Conservation (phyloP, 2,329 filamentous ascomycete genomes). For the Trichoderma brevicompactum region DNA sequence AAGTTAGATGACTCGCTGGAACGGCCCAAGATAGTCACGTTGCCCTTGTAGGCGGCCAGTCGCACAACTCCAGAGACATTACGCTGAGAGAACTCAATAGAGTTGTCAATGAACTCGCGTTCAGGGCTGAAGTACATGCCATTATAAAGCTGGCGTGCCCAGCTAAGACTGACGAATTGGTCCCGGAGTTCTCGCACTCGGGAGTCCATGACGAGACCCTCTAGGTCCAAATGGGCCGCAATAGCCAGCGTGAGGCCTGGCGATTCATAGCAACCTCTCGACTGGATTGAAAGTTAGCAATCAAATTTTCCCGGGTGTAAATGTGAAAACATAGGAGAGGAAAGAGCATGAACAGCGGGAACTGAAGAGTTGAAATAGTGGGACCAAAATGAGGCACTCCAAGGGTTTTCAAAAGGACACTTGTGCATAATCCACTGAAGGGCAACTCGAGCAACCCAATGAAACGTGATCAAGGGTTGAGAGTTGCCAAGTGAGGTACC, state of each 20-base stretch:
- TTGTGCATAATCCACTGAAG: too few relatives aligned
- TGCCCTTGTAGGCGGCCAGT: constrained; percentile 51
- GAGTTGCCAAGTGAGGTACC: too few relatives aligned
- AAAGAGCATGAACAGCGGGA: too few relatives aligned
- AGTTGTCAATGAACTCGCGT: constrained; percentile 61
- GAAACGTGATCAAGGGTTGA: too few relatives aligned
- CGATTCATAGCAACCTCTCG: constrained; percentile 30
- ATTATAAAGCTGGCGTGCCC: too few relatives aligned
- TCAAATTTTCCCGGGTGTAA: too few relatives aligned
- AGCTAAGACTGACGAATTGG: constrained; percentile 36
- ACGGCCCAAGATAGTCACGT: constrained; percentile 52
- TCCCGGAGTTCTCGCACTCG: constrained; percentile 59
- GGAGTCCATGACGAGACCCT: constrained; percentile 61
- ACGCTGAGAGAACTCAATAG: constrained; percentile 32
- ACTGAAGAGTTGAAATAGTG: too few relatives aligned
- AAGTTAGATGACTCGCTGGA: constrained; percentile 53
- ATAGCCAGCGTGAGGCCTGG: constrained; percentile 35
- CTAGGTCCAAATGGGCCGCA: constrained; percentile 51
- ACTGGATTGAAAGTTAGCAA: background rate
- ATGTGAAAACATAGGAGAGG: too few relatives aligned
- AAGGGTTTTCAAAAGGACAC: too few relatives aligned
- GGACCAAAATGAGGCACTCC: too few relatives aligned
- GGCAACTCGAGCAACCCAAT: too few relatives aligned
- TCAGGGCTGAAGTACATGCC: constrained; percentile 58
- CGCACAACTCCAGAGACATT: background rate